Evolutionary conservation across 176 grass and related monocot species (phyloP).

Genomic region (Typha latifolia): DNA sequence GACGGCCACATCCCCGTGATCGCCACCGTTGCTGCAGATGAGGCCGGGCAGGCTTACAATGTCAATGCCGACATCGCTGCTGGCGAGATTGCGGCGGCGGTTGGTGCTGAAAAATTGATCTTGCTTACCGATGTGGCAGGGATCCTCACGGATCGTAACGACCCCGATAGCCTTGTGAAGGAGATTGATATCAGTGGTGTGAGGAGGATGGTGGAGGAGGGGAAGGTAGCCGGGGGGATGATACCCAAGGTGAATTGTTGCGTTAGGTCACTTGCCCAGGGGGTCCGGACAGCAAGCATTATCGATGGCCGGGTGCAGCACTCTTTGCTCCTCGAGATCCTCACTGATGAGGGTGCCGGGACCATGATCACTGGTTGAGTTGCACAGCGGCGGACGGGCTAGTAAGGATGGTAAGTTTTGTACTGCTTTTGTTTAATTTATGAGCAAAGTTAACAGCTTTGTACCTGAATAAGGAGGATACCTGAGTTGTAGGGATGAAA

Average conservation of each 20-base stretch:
- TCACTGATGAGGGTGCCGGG: slow-evolving; percentile 74
- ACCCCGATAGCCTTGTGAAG: slow-evolving; percentile 53
- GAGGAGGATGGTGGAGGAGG: slow-evolving; percentile 50
- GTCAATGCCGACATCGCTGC: slow-evolving; percentile 80
- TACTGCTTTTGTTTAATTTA: not conserved
- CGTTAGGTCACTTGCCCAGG: slow-evolving; percentile 54
- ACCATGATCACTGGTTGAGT: slow-evolving; percentile 72
- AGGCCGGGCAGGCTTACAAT: slow-evolving; percentile 70
- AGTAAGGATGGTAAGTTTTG: not conserved
- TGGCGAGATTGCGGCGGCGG: slow-evolving; percentile 58
- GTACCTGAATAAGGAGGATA: not conserved
- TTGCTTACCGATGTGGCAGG: slow-evolving; percentile 65
- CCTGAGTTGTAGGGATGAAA: not conserved
- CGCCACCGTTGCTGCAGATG: slow-evolving; percentile 67
- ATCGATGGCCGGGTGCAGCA: slow-evolving; percentile 75
- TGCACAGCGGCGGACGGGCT: not conserved
- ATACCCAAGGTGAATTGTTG: slow-evolving; percentile 85
- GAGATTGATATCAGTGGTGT: slow-evolving; percentile 55
- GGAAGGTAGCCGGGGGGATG: slow-evolving; percentile 81
- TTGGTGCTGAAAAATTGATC: slow-evolving; percentile 77
- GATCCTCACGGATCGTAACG: slow-evolving; percentile 51
- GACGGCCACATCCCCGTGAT: slow-evolving; percentile 78
- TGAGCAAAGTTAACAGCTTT: not conserved
- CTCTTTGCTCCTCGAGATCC: slow-evolving; percentile 72
- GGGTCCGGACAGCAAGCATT: slow-evolving; percentile 60